These are phyloP conservation scores for Corinectria fuckeliana DNA, from an alignment of 2,329 filamentous ascomycete genomes.

Conservation along the genomic window DNA sequence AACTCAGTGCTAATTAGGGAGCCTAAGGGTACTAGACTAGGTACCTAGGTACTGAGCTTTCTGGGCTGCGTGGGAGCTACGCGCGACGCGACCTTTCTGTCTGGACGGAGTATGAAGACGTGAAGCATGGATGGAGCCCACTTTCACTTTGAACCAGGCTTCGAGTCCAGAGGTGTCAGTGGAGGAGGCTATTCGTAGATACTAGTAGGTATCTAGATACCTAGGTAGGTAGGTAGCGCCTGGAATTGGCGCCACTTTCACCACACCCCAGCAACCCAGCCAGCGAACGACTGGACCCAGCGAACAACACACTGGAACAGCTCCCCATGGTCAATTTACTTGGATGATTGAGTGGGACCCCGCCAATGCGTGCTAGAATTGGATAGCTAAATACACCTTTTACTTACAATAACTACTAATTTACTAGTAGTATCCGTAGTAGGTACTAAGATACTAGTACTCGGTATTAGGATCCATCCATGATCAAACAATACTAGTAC, in stretches of 20 bases:
- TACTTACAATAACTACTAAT: not conserved
- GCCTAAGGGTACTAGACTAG: too few relatives aligned
- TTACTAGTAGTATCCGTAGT: not conserved
- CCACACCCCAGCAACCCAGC: not conserved
- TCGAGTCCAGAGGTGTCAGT: not conserved
- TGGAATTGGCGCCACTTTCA: not conserved
- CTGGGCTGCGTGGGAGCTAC: conserved; percentile 27
- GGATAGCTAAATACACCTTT: conserved; percentile 11
- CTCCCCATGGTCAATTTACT: not conserved
- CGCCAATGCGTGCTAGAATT: conserved; percentile 11
- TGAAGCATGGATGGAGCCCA: conserved; percentile 3
- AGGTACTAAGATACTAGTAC: too few relatives aligned
- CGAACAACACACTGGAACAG: too few relatives aligned
- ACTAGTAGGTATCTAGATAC: too few relatives aligned
- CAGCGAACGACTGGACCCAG: too few relatives aligned
- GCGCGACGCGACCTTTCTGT: conserved; percentile 34
- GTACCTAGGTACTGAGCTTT: conserved; percentile 7
- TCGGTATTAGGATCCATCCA: too few relatives aligned
- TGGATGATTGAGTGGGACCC: conserved; percentile 2
- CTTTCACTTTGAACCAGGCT: not conserved
- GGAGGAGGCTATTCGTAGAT: too few relatives aligned
- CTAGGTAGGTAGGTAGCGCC: not conserved
- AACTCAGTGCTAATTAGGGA: too few relatives aligned
- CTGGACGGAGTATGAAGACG: too few relatives aligned
- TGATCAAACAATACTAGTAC: too few relatives aligned